A percentile compares a stretch with the other conserved stretches of the same genome.
These are phyloP conservation scores for Paecilomyces niveus DNA, from an alignment of 2,329 filamentous ascomycete genomes.

Conservation along the genomic window DNA sequence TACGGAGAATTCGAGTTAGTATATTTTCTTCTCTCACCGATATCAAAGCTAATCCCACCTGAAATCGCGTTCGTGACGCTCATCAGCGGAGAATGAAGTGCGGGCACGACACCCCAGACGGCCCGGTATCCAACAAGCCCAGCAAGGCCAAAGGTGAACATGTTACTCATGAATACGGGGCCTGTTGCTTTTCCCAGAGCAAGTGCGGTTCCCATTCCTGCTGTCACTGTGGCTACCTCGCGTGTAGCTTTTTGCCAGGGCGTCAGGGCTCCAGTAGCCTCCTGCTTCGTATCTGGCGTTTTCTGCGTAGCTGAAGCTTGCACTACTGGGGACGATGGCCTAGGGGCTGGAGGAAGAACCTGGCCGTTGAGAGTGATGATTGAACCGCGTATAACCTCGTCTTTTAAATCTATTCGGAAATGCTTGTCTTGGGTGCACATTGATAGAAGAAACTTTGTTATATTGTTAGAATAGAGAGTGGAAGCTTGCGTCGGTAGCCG, in stretches of 20 bases:
- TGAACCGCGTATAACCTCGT: slow-evolving; percentile 78
- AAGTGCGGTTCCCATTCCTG: slow-evolving; percentile 67
- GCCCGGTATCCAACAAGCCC: slow-evolving; percentile 82
- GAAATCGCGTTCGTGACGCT: slow-evolving; percentile 90
- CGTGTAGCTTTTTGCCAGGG: slow-evolving; percentile 75
- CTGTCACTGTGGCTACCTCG: slow-evolving; percentile 67
- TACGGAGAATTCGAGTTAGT: slow-evolving; percentile 9
- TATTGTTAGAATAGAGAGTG: slow-evolving; percentile 88
- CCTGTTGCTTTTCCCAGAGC: slow-evolving; percentile 74
- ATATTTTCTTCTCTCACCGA: neutral
- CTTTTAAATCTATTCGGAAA: slow-evolving; percentile 71
- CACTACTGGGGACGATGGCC: slow-evolving; percentile 52
- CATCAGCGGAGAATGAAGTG: slow-evolving; percentile 84
- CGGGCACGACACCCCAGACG: slow-evolving; percentile 78
- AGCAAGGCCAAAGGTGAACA: slow-evolving; percentile 76
- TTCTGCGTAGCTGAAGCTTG: slow-evolving; percentile 46
- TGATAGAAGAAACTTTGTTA: slow-evolving; percentile 79
- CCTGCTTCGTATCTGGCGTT: slow-evolving; percentile 42
- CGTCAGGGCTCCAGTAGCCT: slow-evolving; percentile 60
- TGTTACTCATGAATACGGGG: slow-evolving; percentile 80
- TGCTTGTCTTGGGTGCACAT: slow-evolving; percentile 70
- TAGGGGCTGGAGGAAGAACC: slow-evolving; percentile 67
- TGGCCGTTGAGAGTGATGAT: slow-evolving; percentile 76
- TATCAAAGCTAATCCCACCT: slow-evolving; percentile 35
- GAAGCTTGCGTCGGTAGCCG: slow-evolving; percentile 82